phyloP scores from a whole-genome alignment of 352 stramenopile genomes.

The Pythium graminicola region DNA sequence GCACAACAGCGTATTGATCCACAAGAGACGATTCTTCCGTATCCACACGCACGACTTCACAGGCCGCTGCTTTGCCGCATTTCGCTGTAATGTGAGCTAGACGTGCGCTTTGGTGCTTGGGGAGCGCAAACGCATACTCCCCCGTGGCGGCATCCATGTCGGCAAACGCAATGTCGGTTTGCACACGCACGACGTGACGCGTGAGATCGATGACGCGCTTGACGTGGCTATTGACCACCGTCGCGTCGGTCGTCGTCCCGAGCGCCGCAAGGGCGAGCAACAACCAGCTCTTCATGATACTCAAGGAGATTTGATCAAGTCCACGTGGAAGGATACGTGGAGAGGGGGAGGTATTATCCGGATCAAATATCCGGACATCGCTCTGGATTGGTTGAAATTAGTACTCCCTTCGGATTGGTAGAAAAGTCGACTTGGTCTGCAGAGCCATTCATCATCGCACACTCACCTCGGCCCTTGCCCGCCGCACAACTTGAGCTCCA shows the following conservation, averaged over 20 bases:
- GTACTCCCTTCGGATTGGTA: constrained; percentile 5
- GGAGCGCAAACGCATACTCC: constrained; percentile 63
- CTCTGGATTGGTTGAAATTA: constrained; percentile 20
- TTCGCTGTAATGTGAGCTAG: constrained; percentile 62
- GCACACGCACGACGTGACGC: constrained; percentile 71
- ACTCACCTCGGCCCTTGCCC: neutral
- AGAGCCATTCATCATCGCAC: constrained; percentile 27
- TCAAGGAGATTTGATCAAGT: constrained; percentile 2
- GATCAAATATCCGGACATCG: neutral
- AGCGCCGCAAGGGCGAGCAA: constrained; percentile 25
- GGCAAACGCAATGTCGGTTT: constrained; percentile 67
- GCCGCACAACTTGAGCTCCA: constrained; percentile 18
- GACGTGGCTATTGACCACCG: constrained; percentile 54
- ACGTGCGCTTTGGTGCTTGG: constrained; percentile 40
- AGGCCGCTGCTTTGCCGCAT: constrained; percentile 56
- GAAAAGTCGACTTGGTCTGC: constrained; percentile 17
- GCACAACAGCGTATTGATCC: constrained; percentile 63
- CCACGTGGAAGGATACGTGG: constrained; percentile 15
- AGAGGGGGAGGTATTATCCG: constrained; percentile 18
- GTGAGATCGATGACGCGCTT: constrained; percentile 75
- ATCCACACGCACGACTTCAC: constrained; percentile 52
- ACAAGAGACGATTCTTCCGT: constrained; percentile 27
- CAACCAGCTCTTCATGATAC: constrained; percentile 29
- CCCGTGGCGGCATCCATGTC: constrained; percentile 45
- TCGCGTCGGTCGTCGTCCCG: constrained; percentile 26